phyloP scores from a whole-genome alignment of 208 protist genomes.

The Acanthamoeba culbertsoni region DNA sequence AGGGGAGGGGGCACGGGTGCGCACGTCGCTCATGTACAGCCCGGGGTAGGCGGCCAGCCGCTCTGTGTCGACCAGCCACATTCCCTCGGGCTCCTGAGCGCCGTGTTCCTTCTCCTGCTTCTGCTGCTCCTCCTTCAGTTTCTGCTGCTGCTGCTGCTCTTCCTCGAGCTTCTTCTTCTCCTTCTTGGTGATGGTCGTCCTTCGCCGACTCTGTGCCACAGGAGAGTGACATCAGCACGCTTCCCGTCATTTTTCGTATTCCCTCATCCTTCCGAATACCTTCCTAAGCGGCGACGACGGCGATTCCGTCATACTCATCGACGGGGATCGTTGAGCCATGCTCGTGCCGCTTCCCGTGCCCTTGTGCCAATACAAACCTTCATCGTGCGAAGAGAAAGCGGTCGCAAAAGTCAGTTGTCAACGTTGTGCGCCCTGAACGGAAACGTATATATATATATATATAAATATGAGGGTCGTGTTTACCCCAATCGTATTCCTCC shows the following conservation, averaged over 20 bases:
- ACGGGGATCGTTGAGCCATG: background rate
- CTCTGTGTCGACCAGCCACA: conserved; percentile 54
- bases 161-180: conserved; percentile 4
- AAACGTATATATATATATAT: background rate
- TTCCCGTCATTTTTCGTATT: background rate
- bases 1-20: background rate
- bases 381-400: background rate
- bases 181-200: background rate
- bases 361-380: conserved; percentile 43
- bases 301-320: background rate
- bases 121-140: background rate
- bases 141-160: background rate
- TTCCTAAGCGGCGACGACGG: conserved; percentile 33
- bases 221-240: background rate
- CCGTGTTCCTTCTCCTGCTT: background rate
- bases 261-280: background rate
- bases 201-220: background rate
- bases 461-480: background rate
- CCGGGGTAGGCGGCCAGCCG: conserved; percentile 24
- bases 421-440: background rate
- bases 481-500: conserved; percentile 64
- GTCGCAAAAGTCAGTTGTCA: background rate
- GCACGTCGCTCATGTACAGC: conserved; percentile 45
- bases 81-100: background rate
- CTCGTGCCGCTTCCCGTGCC: background rate